Percentiles rank a stretch among this genome's conserved stretches.
Conservation (phyloP, 306 rosid species). For the Casuarina cunninghamiana region DNA sequence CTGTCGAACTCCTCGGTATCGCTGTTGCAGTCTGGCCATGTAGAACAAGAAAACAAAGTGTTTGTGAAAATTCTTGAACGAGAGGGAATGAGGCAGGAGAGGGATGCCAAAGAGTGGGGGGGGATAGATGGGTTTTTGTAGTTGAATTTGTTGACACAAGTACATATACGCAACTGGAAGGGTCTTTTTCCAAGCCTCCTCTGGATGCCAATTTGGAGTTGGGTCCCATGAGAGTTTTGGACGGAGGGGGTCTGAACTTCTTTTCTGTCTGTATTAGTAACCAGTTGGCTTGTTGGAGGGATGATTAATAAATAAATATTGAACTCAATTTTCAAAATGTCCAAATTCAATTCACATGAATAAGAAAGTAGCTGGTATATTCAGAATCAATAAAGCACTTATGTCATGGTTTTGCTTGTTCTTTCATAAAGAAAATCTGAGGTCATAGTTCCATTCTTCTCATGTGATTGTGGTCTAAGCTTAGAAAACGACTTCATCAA, state of each 20-base stretch:
- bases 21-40: constrained; percentile 94
- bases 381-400: constrained; percentile 1
- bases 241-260: constrained; percentile 26
- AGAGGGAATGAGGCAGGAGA: constrained; percentile 10
- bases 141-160: constrained; percentile 37
- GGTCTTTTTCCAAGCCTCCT: constrained; percentile 37
- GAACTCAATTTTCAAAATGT: constrained; percentile 33
- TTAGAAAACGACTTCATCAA: constrained; percentile 26
- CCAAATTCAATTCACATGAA: constrained; percentile 59
- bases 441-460: constrained; percentile 37
- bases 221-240: constrained; percentile 55
- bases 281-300: constrained; percentile 41
- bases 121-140: constrained; percentile 48
- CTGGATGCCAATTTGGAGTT: constrained; percentile 48
- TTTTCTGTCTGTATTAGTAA: constrained; percentile 33
- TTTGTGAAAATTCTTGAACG: constrained; percentile 36
- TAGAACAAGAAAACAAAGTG: constrained; percentile 39
- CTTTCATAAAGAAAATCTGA: constrained; percentile 33
- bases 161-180: constrained; percentile 12
- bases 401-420: constrained; percentile 16
- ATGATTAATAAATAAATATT: constrained; percentile 30
- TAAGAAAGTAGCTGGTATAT: constrained; percentile 16
- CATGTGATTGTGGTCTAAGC: constrained; percentile 51
- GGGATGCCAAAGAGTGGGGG: constrained; percentile 26
- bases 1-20: constrained; percentile 94